A percentile compares a stretch with the other conserved stretches of the same genome.
phyloP scores from a whole-genome alignment of 441 rosid species.

The Populus hybrid region DNA sequence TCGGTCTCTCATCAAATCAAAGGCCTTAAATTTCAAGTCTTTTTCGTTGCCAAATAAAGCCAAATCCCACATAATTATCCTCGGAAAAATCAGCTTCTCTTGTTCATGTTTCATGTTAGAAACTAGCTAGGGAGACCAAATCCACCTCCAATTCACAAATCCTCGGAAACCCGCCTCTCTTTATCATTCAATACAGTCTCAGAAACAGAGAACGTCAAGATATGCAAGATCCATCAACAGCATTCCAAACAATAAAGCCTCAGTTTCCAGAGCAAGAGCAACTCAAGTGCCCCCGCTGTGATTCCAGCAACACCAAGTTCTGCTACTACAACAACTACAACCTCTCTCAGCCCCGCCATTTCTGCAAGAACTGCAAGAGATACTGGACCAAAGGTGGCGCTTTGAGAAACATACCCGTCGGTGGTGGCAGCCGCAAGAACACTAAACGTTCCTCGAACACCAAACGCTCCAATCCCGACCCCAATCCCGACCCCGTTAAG shows the following conservation, averaged over 20 bases:
- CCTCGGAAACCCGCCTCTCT: not conserved
- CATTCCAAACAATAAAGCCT: slow-evolving; percentile 44
- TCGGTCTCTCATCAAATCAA: not conserved
- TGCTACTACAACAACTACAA: slow-evolving; percentile 95
- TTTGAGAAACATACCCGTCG: slow-evolving; percentile 83
- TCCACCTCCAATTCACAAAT: not conserved
- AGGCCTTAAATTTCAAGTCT: not conserved
- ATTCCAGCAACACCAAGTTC: slow-evolving; percentile 85
- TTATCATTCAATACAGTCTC: not conserved
- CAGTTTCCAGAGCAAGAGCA: slow-evolving; percentile 78
- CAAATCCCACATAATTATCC: not conserved
- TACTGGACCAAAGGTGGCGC: slow-evolving; percentile 96
- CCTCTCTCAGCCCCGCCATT: slow-evolving; percentile 26
- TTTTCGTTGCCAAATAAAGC: not conserved
- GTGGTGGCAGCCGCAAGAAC: slow-evolving; percentile 77
- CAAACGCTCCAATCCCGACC: slow-evolving; percentile 31
- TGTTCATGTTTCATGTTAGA: no score
- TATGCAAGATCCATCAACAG: slow-evolving; percentile 61
- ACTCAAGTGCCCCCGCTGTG: slow-evolving; percentile 82
- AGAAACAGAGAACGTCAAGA: not conserved
- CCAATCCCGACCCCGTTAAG: slow-evolving; percentile 23
- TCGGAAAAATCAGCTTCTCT: no score
- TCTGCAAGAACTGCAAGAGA: slow-evolving; percentile 75
- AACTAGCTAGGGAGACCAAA: not conserved
- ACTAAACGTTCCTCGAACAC: slow-evolving; percentile 45